These are phyloP conservation scores for Phytophthora palmivora DNA, from an alignment of 352 stramenopile species.

Conservation along the genomic window DNA sequence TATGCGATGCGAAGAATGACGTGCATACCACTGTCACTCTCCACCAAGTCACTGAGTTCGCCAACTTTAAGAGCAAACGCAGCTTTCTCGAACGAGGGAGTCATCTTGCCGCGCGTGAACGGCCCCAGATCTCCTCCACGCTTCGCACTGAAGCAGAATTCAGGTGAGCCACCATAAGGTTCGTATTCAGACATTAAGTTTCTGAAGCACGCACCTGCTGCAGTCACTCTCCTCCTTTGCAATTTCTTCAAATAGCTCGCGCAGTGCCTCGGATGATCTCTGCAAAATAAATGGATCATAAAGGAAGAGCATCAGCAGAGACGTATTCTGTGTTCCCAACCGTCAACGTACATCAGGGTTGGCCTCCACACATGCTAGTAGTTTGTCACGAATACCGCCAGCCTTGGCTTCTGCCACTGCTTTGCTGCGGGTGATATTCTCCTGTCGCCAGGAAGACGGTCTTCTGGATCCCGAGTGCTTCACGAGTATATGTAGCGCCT, in stretches of 20 bases:
- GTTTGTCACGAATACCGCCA: conserved; percentile 82
- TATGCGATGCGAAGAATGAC: conserved; percentile 95
- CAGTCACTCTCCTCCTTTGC: conserved; percentile 90
- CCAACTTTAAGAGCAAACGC: conserved; percentile 93
- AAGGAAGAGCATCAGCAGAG: too few relatives aligned
- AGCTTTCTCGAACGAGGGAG: conserved; percentile 91
- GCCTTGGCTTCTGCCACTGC: conserved; percentile 82
- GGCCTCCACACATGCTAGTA: conserved; percentile 73
- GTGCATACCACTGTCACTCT: conserved; percentile 97
- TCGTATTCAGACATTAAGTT: background rate
- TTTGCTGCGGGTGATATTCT: conserved; percentile 89
- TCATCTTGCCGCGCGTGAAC: conserved; percentile 94
- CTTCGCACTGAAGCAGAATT: conserved; percentile 68
- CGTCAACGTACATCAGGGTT: conserved; percentile 57
- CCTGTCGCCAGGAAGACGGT: conserved; percentile 89
- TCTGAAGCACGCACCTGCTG: conserved; percentile 63
- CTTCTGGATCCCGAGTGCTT: conserved; percentile 87
- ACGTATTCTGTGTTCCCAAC: background rate
- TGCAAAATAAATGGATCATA: background rate
- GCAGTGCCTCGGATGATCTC: conserved; percentile 49
- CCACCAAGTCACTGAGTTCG: conserved; percentile 95
- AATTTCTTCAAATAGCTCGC: conserved; percentile 85
- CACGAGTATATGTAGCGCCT: conserved; percentile 89
- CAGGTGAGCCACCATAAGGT: conserved; percentile 2
- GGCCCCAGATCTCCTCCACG: conserved; percentile 90